phyloP scores from a whole-genome alignment of 108 stramenopile genomes.

The Skeletonema tropicum region DNA sequence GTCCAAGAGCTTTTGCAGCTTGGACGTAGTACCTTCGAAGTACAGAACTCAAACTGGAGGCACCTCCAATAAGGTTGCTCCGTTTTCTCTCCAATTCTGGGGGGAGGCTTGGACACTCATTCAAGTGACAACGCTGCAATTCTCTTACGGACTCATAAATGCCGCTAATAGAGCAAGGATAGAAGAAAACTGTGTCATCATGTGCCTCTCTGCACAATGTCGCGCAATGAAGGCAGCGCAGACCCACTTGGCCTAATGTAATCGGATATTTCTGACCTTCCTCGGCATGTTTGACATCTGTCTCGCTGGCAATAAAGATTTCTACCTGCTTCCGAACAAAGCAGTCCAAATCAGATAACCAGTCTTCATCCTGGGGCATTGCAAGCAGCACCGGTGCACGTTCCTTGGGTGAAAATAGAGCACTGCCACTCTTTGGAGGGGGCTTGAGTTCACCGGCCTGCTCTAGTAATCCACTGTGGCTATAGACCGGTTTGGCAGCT shows the following conservation, averaged over 20 bases:
- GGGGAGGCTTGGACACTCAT: slow-evolving; percentile 67
- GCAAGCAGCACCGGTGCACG: slow-evolving; percentile 60
- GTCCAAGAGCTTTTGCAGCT: slow-evolving; percentile 76
- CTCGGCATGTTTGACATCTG: slow-evolving; percentile 63
- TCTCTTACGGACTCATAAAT: slow-evolving; percentile 86
- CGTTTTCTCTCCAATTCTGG: slow-evolving; percentile 48
- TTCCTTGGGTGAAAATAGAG: neutral
- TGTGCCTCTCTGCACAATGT: slow-evolving; percentile 30
- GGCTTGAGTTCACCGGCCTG: too few species aligned
- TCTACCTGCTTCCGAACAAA: slow-evolving; percentile 80
- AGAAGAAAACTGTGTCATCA: slow-evolving; percentile 67
- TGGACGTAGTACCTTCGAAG: slow-evolving; percentile 81
- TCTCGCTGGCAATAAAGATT: slow-evolving; percentile 70
- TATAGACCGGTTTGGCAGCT: neutral
- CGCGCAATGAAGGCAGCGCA: slow-evolving; percentile 84
- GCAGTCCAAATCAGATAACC: slow-evolving; percentile 83
- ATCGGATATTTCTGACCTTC: slow-evolving; percentile 59
- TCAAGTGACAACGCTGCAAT: slow-evolving; percentile 80
- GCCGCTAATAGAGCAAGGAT: slow-evolving; percentile 77
- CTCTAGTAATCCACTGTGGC: neutral
- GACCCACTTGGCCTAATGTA: slow-evolving; percentile 73
- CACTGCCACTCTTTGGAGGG: neutral
- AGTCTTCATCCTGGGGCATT: slow-evolving; percentile 85
- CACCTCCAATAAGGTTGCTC: slow-evolving; percentile 45
- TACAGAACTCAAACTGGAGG: slow-evolving; percentile 78